phyloP scores from a whole-genome alignment of 2,329 filamentous ascomycete species.

The Clathrospora elynae region DNA sequence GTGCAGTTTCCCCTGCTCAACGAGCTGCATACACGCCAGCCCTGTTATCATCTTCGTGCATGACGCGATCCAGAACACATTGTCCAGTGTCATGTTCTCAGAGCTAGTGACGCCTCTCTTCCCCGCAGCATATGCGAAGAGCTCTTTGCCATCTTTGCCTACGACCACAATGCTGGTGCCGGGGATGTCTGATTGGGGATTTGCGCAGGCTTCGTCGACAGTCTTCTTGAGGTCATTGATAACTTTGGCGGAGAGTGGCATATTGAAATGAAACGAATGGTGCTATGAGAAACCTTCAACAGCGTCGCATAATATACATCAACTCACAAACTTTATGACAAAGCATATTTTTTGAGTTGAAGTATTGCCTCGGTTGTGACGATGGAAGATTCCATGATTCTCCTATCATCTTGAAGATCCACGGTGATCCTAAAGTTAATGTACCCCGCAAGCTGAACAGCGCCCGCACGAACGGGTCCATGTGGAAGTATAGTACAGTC shows the following conservation, averaged over 20 bases:
- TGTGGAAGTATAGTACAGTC: no score
- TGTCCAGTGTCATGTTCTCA: slow-evolving; percentile 63
- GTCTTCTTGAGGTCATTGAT: slow-evolving; percentile 10
- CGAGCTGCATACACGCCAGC: slow-evolving; percentile 42
- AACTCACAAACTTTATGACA: no score
- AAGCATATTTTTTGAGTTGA: no score
- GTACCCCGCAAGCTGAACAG: no score
- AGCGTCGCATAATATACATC: no score
- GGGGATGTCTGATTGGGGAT: slow-evolving; percentile 39
- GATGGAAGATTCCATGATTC: no score
- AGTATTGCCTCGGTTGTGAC: no score
- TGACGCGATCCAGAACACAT: slow-evolving; percentile 61
- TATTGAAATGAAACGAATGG: no score
- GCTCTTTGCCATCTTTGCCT: slow-evolving; percentile 50
- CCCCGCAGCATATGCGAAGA: slow-evolving; percentile 51
- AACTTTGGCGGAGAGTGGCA: slow-evolving; percentile 7
- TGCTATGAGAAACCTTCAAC: no score
- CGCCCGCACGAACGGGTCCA: no score
- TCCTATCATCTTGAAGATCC: no score
- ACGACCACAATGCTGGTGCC: slow-evolving; percentile 52
- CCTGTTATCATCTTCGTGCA: slow-evolving; percentile 51
- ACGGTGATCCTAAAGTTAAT: no score
- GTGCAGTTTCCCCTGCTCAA: slow-evolving; percentile 38
- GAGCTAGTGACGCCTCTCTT: slow-evolving; percentile 44
- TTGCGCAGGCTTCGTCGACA: slow-evolving; percentile 26